These are phyloP conservation scores for Rubia balearica DNA, from an alignment of 305 asterid species.

Conservation along the genomic window DNA sequence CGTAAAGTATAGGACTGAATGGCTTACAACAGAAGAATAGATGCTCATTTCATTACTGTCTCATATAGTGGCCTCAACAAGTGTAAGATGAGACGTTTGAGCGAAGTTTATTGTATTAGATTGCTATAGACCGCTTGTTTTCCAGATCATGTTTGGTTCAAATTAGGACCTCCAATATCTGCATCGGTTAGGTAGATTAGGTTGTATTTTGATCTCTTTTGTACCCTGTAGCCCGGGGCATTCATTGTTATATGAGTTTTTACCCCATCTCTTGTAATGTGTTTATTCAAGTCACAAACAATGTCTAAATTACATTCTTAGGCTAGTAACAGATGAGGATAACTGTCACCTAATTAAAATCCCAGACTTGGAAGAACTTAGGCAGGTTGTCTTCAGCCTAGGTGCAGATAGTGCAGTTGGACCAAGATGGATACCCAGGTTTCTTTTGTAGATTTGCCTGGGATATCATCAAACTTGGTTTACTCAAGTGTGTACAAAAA, in stretches of 20 bases:
- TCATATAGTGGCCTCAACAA: neutral
- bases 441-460: too few relatives aligned
- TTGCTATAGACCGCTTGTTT: neutral
- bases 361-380: too few relatives aligned
- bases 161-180: neutral
- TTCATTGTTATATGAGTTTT: slow-evolving; percentile 1
- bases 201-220: neutral
- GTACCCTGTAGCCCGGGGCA: neutral
- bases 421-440: too few relatives aligned
- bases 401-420: too few relatives aligned
- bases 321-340: too few relatives aligned
- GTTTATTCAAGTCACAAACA: neutral
- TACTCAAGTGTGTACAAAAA: too few relatives aligned
- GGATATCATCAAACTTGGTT: too few relatives aligned
- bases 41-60: neutral
- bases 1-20: slow-evolving; percentile 6
- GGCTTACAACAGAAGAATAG: slow-evolving; percentile 3
- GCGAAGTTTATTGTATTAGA: neutral
- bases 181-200: slow-evolving; percentile 5
- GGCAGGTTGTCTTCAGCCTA: too few relatives aligned
- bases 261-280: neutral
- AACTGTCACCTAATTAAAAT: too few relatives aligned
- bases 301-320: too few relatives aligned
- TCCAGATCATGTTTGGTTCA: neutral
- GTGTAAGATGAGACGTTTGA: neutral